These are phyloP conservation scores for Mycena galopus DNA, from an alignment of 768 basidiomycete species.

Conservation along the genomic window DNA sequence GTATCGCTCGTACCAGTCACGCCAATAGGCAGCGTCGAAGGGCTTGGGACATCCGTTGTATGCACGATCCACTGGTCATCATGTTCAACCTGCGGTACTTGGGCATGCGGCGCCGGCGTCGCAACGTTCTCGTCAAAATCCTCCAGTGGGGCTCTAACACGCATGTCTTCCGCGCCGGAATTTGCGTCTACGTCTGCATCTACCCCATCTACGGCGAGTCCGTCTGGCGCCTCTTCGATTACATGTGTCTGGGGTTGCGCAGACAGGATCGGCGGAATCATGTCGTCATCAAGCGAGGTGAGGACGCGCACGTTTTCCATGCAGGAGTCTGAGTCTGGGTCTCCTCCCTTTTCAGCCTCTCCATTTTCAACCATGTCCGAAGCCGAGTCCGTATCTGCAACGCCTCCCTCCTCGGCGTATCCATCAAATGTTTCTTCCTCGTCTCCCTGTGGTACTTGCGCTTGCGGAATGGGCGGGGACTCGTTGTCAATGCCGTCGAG, in stretches of 20 bases:
- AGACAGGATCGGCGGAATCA: not conserved
- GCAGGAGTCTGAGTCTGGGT: not conserved
- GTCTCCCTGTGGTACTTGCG: not conserved
- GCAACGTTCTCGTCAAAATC: not conserved
- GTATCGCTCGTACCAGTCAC: constrained; percentile 3
- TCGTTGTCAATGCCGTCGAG: not conserved
- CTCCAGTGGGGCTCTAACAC: not conserved
- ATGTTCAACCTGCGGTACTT: constrained; percentile 13
- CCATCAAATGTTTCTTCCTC: constrained; percentile 6
- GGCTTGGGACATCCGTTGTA: constrained; percentile 11
- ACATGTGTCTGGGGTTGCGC: constrained; percentile 2
- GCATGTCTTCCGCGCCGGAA: constrained; percentile 2
- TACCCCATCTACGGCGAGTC: constrained; percentile 1
- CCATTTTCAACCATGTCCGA: not conserved
- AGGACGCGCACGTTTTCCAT: constrained; percentile 1
- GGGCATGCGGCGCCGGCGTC: not conserved
- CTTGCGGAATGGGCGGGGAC: not conserved
- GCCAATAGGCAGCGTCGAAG: not conserved
- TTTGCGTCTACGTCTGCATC: not conserved
- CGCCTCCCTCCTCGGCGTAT: constrained; percentile 1
- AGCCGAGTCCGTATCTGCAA: not conserved
- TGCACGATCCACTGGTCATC: constrained; percentile 3
- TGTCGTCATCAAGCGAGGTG: not conserved
- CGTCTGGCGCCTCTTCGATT: not conserved
- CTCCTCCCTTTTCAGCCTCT: constrained; percentile 11